These are phyloP conservation scores for Lactifluus hygrophoroides DNA, from an alignment of 768 basidiomycete species.

Conservation along the genomic window DNA sequence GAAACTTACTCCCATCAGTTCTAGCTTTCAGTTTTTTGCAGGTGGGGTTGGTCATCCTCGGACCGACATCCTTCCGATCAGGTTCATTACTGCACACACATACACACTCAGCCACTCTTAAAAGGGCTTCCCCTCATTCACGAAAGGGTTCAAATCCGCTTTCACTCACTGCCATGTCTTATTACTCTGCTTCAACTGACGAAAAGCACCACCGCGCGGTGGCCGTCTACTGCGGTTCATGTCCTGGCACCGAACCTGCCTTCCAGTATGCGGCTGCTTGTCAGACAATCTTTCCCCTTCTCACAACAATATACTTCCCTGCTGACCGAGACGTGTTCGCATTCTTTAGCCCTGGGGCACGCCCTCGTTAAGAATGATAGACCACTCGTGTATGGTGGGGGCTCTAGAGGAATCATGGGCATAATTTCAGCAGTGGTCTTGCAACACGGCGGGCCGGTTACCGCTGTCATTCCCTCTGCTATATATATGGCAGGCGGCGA, in stretches of 20 bases:
- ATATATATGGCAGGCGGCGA: constrained; percentile 64
- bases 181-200: neutral
- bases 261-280: constrained; percentile 63
- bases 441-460: constrained; percentile 60
- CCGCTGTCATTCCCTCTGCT: constrained; percentile 71
- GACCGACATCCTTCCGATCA: too few relatives aligned
- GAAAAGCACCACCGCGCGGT: constrained; percentile 30
- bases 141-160: too few relatives aligned
- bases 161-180: too few relatives aligned
- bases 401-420: constrained; percentile 81
- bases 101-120: too few relatives aligned
- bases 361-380: constrained; percentile 55
- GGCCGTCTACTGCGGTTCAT: constrained; percentile 84
- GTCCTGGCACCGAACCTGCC: constrained; percentile 49
- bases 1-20: too few relatives aligned
- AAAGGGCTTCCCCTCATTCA: neutral
- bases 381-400: constrained; percentile 83
- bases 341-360: constrained; percentile 52
- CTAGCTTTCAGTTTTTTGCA: too few relatives aligned
- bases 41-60: too few relatives aligned
- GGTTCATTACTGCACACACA: too few relatives aligned
- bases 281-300: constrained; percentile 30
- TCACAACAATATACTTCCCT: neutral
- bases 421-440: constrained; percentile 58
- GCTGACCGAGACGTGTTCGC: neutral